Evolutionary conservation across 164 flowering plant species (phyloP).

Genomic region (Liquidambar formosana): DNA sequence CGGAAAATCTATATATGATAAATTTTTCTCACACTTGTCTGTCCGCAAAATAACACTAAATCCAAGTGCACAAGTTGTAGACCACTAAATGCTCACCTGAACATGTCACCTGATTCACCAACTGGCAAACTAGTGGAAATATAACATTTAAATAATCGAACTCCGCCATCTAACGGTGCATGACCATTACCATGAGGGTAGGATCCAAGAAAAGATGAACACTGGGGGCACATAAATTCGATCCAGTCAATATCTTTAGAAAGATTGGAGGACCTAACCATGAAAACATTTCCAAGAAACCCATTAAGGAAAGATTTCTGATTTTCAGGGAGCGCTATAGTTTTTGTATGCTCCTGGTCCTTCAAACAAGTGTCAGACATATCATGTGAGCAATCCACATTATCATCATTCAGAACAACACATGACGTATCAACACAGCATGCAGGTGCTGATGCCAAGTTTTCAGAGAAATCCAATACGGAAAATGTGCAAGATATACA

Average conservation of each 20-base stretch:
- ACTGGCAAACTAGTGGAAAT: conserved; percentile 63
- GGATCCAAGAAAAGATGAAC: conserved; percentile 76
- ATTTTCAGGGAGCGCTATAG: conserved; percentile 30
- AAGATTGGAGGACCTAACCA: conserved; percentile 58
- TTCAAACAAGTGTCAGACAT: conserved; percentile 19
- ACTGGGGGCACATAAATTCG: conserved; percentile 58
- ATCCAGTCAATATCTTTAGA: conserved; percentile 72
- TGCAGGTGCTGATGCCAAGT: conserved; percentile 19
- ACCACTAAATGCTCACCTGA: conserved; percentile 48
- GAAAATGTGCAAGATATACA: conserved; percentile 14
- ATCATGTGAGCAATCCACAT: conserved; percentile 24
- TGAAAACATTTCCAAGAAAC: conserved; percentile 73
- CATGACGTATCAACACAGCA: conserved; percentile 28
- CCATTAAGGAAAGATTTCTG: conserved; percentile 61
- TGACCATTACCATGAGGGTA: conserved; percentile 48
- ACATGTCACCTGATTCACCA: conserved; percentile 47
- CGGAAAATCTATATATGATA: background rate
- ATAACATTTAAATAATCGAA: conserved; percentile 75
- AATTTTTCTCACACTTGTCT: background rate
- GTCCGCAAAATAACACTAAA: background rate
- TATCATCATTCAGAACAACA: conserved; percentile 9
- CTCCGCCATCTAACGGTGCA: conserved; percentile 68
- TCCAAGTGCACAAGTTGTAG: background rate
- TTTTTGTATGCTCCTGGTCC: conserved; percentile 17
- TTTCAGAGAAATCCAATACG: conserved; percentile 18